Conservation (phyloP, 2,329 filamentous ascomycete species). For the Mycogone perniciosa region DNA sequence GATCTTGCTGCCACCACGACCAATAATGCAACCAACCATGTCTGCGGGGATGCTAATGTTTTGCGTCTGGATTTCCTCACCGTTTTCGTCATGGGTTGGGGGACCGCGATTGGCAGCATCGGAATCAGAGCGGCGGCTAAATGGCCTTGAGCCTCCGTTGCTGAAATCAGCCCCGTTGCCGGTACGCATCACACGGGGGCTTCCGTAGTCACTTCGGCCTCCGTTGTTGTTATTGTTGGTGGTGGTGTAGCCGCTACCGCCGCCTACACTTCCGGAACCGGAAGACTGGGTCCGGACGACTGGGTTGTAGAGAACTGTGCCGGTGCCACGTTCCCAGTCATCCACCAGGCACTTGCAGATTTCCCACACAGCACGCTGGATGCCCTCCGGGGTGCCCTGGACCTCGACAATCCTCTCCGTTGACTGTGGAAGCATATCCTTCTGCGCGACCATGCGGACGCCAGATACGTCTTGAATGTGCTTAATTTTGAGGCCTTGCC, state of each 20-base stretch:
- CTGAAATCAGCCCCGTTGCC: conserved; percentile 98
- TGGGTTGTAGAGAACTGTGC: conserved; percentile 96
- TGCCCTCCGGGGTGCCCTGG: conserved; percentile 88
- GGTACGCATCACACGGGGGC: conserved; percentile 79
- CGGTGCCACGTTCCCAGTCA: conserved; percentile 94
- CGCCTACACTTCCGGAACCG: conserved; percentile 39
- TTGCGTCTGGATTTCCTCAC: conserved; percentile 95
- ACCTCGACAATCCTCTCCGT: conserved; percentile 97
- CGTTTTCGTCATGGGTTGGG: conserved; percentile 88
- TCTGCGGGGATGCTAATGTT: conserved; percentile 99
- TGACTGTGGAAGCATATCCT: conserved; percentile 98
- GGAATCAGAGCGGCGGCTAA: conserved; percentile 74
- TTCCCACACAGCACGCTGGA: conserved; percentile 95
- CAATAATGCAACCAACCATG: conserved; percentile 99
- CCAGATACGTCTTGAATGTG: conserved; percentile 96
- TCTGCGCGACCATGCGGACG: conserved; percentile 98
- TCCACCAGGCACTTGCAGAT: conserved; percentile 98
- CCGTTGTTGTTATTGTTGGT: conserved; percentile 24
- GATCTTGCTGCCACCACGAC: conserved; percentile 90
- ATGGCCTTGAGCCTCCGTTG: conserved; percentile 60
- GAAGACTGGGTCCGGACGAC: conserved; percentile 75
- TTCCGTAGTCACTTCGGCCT: conserved; percentile 48
- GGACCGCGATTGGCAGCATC: conserved; percentile 75
- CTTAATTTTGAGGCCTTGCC: conserved; percentile 97
- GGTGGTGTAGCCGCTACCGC: conserved; percentile 20